These are phyloP conservation scores for Candida broadrunensis DNA, from an alignment of 805 yeast genomes.

Conservation along the genomic window DNA sequence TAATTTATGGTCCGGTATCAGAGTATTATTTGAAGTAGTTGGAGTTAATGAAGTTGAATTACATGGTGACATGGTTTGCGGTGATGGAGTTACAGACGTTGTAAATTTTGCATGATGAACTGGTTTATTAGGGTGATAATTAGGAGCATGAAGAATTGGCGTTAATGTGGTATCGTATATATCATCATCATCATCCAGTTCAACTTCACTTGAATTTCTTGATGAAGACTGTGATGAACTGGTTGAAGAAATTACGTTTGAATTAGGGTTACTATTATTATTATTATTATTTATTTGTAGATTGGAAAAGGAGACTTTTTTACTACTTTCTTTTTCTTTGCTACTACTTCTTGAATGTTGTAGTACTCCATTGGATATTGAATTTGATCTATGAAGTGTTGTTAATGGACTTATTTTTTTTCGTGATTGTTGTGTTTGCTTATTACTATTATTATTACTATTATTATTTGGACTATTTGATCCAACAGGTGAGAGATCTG, in stretches of 20 bases:
- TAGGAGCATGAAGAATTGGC: background rate
- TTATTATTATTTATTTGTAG: constrained; percentile 2
- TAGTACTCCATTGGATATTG: constrained; percentile 14
- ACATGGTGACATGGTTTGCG: constrained; percentile 5
- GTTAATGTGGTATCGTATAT: background rate
- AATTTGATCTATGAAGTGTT: constrained; percentile 9
- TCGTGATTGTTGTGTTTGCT: background rate
- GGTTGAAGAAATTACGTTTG: constrained; percentile 4
- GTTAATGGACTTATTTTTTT: background rate
- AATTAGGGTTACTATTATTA: constrained; percentile 1
- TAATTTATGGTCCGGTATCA: too few relatives aligned
- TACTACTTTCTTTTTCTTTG: too few relatives aligned
- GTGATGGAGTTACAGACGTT: constrained; percentile 5
- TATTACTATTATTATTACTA: too few relatives aligned
- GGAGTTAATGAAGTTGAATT: background rate
- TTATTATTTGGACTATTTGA: too few relatives aligned
- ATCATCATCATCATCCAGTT: constrained; percentile 5
- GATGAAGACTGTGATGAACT: constrained; percentile 4
- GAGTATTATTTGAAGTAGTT: background rate
- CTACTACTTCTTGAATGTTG: constrained; percentile 6
- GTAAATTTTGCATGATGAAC: constrained; percentile 1
- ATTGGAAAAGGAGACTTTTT: constrained; percentile 15
- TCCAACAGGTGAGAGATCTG: too few relatives aligned
- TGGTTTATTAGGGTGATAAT: background rate
- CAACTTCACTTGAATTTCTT: constrained; percentile 6